Evolutionary conservation across 2,329 filamentous ascomycete species (phyloP), one percentile per base, ranked within the genome.

Genomic region (Phialophora tarda): DNA sequence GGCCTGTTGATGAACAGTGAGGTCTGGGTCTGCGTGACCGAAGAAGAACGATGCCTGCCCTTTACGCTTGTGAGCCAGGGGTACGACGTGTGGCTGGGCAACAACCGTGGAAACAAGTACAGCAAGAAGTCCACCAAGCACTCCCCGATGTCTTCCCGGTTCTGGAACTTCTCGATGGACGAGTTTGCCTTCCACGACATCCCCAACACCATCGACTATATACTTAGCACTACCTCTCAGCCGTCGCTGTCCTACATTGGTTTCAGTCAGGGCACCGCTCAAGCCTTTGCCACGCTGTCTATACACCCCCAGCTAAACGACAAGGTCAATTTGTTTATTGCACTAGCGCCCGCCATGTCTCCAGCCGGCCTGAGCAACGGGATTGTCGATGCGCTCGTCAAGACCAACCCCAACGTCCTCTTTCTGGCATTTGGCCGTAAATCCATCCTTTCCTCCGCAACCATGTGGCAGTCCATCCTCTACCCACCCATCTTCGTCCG

Each of bases 151-250:
- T 89, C 91, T 2, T 81, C 85, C 44, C 84, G 87, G 14, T 99
- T 99, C 78, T 99, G 95, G 95, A 90, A 97, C 77, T 99, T 99
- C 77, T 97, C 92, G 59, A 98, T 99, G 76, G 95, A 99, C 76
- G 91, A 99, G 75, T 99, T 99, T 76, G 95, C 95, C 56, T 96
- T 99, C 74, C 88, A 98, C 77, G 95, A 99, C 77, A 97, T 99
- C 66, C 95, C 95, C 1, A 91, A 99, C 78, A 94, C 89, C 71
- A 98, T 99, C 74, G 85, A 89, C 62, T 98, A 99, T 76, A 91
- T 99, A 66, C 85, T 99, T 24, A 87, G 89, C 48, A 91, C 91
- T 0, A 98, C 95, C 0, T 84, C 85, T 60, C 92, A 96, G 76
- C 84, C 88, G 34, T 96, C 93, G 48, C 81, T 99, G 28, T 97